Evolutionary conservation across 331 rosid genomes (phyloP).

Genomic region (Telfairia occidentalis): DNA sequence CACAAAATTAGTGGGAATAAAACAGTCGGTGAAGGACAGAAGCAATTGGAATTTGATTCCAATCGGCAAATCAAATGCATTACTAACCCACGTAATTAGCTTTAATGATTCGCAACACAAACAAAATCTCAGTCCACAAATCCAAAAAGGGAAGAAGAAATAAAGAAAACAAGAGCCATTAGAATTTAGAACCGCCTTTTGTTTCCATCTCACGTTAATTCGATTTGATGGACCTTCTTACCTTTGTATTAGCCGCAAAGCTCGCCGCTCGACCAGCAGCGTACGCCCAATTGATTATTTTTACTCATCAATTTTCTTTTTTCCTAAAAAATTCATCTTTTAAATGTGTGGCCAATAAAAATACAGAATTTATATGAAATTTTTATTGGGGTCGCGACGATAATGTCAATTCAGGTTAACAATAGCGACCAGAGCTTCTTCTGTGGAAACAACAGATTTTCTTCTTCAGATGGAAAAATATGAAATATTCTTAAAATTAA

Average conservation of each 20-base stretch:
- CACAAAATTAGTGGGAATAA: background rate
- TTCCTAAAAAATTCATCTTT: background rate
- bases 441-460: background rate
- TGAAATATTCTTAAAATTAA: too few species aligned
- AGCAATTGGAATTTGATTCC: slow-evolving; percentile 1
- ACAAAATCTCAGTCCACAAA: slow-evolving; percentile 19
- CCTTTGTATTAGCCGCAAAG: slow-evolving; percentile 7
- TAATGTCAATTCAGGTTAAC: background rate
- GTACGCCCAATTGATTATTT: background rate
- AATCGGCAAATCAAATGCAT: background rate
- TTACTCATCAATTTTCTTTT: background rate
- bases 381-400: background rate
- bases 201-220: background rate
- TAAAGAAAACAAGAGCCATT: background rate
- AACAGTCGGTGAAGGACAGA: background rate
- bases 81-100: background rate
- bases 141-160: background rate
- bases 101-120: background rate
- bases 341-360: background rate
- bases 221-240: background rate
- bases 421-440: background rate
- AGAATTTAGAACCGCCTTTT: background rate
- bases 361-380: background rate
- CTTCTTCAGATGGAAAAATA: background rate
- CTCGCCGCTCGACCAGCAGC: background rate